Percentiles rank a stretch among this genome's conserved stretches.
phyloP scores from a whole-genome alignment of 192 early-diverging fungal species.

The Geranomyces variabilis region DNA sequence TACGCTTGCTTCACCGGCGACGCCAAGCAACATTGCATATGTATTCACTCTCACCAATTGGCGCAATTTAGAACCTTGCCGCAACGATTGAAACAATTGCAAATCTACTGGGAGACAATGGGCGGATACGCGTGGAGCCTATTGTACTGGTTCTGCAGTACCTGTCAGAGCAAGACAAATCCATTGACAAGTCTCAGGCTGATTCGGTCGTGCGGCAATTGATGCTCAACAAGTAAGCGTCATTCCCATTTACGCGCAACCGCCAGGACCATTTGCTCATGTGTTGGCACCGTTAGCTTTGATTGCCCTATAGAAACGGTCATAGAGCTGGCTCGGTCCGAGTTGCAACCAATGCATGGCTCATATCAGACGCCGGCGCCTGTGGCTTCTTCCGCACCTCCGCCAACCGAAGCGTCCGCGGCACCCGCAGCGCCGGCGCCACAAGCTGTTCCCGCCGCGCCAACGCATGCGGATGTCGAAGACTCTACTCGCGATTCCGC shows the following conservation, averaged over 20 bases:
- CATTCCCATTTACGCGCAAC: neutral
- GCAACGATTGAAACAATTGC: conserved; percentile 41
- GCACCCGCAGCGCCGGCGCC: neutral
- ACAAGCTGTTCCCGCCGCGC: neutral
- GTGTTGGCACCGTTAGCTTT: neutral
- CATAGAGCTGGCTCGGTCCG: neutral
- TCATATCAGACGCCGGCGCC: neutral
- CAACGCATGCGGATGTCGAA: neutral
- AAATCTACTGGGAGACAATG: conserved; percentile 42
- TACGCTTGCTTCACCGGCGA: conserved; percentile 9
- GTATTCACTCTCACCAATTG: neutral
- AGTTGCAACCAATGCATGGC: neutral
- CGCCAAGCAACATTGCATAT: neutral
- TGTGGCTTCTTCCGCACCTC: neutral
- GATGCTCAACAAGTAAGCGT: conserved; percentile 16
- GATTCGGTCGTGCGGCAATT: conserved; percentile 14
- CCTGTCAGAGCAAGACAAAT: conserved; percentile 35
- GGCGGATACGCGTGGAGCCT: conserved; percentile 23
- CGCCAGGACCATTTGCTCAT: neutral
- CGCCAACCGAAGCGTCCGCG: neutral
- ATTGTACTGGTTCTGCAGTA: conserved; percentile 39
- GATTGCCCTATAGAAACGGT: neutral
- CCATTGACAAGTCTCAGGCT: conserved; percentile 20
- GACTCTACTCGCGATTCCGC: neutral
- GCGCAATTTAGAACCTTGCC: conserved; percentile 31